Evolutionary conservation across 225 moss, liverwort and hornwort species (phyloP).

Genomic region (Neckera pumila): DNA sequence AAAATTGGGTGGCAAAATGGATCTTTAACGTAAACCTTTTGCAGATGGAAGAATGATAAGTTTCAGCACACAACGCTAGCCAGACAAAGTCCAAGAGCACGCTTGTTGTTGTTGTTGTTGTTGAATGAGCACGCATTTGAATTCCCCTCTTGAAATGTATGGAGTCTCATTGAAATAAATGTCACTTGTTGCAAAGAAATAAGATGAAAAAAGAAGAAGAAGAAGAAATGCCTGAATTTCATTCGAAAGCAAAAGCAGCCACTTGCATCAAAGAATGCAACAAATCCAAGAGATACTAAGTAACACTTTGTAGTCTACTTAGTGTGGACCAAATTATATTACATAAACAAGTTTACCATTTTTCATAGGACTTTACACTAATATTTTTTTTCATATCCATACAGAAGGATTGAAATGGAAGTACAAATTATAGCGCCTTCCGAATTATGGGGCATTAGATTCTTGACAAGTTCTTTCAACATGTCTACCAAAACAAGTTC

Average conservation of each 20-base stretch:
- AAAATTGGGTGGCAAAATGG: neutral
- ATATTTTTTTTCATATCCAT: neutral
- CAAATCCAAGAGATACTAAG: neutral
- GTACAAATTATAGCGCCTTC: neutral
- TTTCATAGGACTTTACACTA: neutral
- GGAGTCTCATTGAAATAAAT: neutral
- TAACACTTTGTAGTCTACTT: too few relatives aligned
- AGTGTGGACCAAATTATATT: neutral
- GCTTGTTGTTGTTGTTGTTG: too few relatives aligned
- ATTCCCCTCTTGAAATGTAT: neutral
- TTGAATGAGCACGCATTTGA: neutral
- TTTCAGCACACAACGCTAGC: neutral
- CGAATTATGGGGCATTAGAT: too few relatives aligned
- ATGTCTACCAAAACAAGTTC: neutral
- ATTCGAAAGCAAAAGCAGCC: neutral
- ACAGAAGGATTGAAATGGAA: neutral
- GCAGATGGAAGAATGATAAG: neutral
- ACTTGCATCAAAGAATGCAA: neutral
- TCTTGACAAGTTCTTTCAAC: neutral
- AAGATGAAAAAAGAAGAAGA: neutral
- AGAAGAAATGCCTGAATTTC: neutral
- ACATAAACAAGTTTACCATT: neutral
- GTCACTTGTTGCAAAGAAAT: neutral
- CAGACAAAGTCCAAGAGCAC: neutral
- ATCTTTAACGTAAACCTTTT: neutral